A percentile compares a stretch with the other conserved stretches of the same genome.
These are phyloP conservation scores for Canna indica DNA, from an alignment of 176 grass and related monocot genomes.

Conservation along the genomic window DNA sequence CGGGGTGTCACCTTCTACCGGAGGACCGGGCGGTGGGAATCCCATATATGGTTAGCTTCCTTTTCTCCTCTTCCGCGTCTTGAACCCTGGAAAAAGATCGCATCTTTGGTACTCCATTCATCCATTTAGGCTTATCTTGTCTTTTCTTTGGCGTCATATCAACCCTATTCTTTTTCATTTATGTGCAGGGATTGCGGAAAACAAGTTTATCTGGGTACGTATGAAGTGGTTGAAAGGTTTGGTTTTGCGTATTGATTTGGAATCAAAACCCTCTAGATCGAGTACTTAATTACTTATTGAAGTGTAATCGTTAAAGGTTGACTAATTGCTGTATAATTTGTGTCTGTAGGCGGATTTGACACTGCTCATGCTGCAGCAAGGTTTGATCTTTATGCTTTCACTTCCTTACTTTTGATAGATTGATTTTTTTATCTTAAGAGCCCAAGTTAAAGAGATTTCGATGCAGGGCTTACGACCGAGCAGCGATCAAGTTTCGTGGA, in stretches of 20 bases:
- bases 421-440: background rate
- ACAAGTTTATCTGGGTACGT: slow-evolving; percentile 70
- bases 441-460: background rate
- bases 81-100: background rate
- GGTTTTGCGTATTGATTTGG: background rate
- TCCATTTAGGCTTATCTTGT: background rate
- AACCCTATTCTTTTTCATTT: background rate
- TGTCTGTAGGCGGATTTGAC: slow-evolving; percentile 7
- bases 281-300: background rate
- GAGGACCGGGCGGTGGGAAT: slow-evolving; percentile 61
- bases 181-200: slow-evolving; percentile 62
- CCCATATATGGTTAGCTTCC: slow-evolving; percentile 47
- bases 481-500: slow-evolving; percentile 11
- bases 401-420: background rate
- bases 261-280: background rate
- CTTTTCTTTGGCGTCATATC: background rate
- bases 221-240: slow-evolving; percentile 5
- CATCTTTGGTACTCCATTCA: background rate
- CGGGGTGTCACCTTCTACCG: slow-evolving; percentile 78
- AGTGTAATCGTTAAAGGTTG: background rate
- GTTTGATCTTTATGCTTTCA: background rate
- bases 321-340: background rate
- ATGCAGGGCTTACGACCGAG: slow-evolving; percentile 8
- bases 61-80: background rate
- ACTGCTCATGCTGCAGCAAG: slow-evolving; percentile 13